Percentiles rank a stretch among this genome's conserved stretches.
phyloP scores from a whole-genome alignment of 371 early-diverging fungal species.

The Gilbertella persicaria region DNA sequence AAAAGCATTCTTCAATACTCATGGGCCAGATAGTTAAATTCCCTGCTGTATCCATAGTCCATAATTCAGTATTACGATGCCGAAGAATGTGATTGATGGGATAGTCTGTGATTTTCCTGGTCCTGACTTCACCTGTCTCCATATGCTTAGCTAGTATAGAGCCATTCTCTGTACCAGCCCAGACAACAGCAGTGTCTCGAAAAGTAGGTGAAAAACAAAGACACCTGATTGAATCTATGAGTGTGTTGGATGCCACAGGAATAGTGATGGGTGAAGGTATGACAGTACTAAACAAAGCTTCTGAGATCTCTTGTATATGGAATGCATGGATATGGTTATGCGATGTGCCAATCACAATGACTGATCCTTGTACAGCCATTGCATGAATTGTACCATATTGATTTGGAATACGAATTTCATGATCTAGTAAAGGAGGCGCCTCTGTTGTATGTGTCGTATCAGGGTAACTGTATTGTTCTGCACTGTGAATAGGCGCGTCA shows the following conservation, averaged over 20 bases:
- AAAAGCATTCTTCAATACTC: slow-evolving; percentile 3
- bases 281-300: background rate
- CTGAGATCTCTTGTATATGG: background rate
- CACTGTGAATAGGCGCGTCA: too few species aligned
- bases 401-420: slow-evolving; percentile 3
- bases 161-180: slow-evolving; percentile 12
- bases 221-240: background rate
- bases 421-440: background rate
- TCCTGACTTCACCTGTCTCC: background rate
- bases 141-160: background rate
- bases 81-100: slow-evolving; percentile 61
- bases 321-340: background rate
- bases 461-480: background rate
- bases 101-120: slow-evolving; percentile 1
- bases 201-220: slow-evolving; percentile 3
- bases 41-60: slow-evolving; percentile 71
- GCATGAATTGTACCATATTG: slow-evolving; percentile 4
- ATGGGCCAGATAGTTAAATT: slow-evolving; percentile 63
- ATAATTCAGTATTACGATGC: slow-evolving; percentile 45
- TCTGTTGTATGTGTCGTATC: background rate
- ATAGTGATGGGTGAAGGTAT: background rate
- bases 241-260: background rate
- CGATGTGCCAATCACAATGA: background rate
- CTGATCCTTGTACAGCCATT: background rate
- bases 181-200: background rate